Percentiles rank a stretch among this genome's conserved stretches.
phyloP scores from a whole-genome alignment of 495 filamentous ascomycete genomes.

The Tuber aestivum region DNA sequence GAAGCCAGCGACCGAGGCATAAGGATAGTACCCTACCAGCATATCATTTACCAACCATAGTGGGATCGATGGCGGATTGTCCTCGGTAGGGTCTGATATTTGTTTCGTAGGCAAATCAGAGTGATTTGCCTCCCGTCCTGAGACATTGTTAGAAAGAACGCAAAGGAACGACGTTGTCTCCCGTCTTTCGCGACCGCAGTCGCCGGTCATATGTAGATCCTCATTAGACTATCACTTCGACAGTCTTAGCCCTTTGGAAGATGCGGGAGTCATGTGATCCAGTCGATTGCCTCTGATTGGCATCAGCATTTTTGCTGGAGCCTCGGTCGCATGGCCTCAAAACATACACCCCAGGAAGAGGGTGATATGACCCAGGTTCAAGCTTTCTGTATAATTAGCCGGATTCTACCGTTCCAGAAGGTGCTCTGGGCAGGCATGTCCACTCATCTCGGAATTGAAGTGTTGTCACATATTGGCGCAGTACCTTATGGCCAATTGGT shows the following conservation, averaged over 20 bases:
- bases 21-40: neutral
- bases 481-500: neutral
- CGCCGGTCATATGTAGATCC: neutral
- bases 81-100: neutral
- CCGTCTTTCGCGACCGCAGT: neutral
- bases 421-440: neutral
- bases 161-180: neutral
- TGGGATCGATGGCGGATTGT: neutral
- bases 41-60: neutral
- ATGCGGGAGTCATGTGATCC: neutral
- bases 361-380: neutral
- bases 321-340: neutral
- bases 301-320: neutral
- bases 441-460: neutral
- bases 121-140: neutral
- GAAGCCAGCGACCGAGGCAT: neutral
- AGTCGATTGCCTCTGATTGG: neutral
- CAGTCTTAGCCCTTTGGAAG: neutral
- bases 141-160: neutral
- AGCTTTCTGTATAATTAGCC: neutral
- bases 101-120: neutral
- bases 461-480: neutral
- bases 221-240: neutral
- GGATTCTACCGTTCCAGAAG: neutral
- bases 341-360: neutral